Conservation (phyloP, 495 filamentous ascomycete species). For the Glutinoglossum americanum region DNA sequence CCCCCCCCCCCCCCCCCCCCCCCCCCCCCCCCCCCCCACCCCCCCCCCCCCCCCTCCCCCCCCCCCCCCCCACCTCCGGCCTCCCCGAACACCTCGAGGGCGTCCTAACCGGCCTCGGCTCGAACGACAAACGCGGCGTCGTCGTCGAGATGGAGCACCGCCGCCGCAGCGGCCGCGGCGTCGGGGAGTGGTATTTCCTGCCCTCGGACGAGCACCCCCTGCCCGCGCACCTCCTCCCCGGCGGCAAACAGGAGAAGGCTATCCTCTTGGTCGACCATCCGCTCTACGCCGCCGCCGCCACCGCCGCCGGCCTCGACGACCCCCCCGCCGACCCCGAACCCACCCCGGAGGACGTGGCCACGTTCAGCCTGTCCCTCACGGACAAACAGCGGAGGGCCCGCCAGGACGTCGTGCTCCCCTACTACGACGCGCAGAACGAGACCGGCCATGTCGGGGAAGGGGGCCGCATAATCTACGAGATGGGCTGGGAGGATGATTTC, state of each 20-base stretch:
- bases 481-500: slow-evolving; percentile 93
- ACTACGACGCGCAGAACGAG: slow-evolving; percentile 81
- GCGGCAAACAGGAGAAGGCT: slow-evolving; percentile 24
- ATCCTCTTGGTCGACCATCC: slow-evolving; percentile 63
- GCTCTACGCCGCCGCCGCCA: slow-evolving; percentile 32
- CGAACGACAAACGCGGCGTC: slow-evolving; percentile 30
- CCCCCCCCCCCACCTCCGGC: slow-evolving; percentile 66
- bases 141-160: slow-evolving; percentile 76
- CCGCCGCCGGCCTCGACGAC: slow-evolving; percentile 3
- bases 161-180: slow-evolving; percentile 53
- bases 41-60: too few relatives aligned
- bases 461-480: slow-evolving; percentile 85
- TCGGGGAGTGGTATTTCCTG: slow-evolving; percentile 59
- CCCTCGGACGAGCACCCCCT: slow-evolving; percentile 14
- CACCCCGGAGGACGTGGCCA: too few relatives aligned
- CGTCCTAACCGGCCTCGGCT: slow-evolving; percentile 37
- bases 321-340: too few relatives aligned
- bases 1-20: too few relatives aligned
- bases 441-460: slow-evolving; percentile 49
- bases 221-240: neutral
- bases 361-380: slow-evolving; percentile 75
- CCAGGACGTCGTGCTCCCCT: slow-evolving; percentile 77
- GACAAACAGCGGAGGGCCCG: slow-evolving; percentile 68
- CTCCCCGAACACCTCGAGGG: slow-evolving; percentile 52
- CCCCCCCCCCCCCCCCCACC: too few relatives aligned